Evolutionary conservation across 2,329 filamentous ascomycete genomes (phyloP).

Genomic region (Mycosphaerella arachidis): DNA sequence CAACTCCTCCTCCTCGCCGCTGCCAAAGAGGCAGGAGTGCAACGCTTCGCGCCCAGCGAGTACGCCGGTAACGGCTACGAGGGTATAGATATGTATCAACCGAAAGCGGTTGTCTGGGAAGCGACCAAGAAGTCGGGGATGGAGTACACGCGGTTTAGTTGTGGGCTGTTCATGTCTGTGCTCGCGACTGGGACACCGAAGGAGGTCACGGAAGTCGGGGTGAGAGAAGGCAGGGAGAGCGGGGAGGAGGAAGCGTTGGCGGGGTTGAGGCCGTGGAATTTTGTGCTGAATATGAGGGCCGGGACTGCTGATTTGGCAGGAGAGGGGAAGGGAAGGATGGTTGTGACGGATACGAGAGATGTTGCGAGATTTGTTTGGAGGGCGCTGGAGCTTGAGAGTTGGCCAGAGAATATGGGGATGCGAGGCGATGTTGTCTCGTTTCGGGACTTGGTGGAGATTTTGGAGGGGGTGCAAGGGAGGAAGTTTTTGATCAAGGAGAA

Average conservation of each 20-base stretch:
- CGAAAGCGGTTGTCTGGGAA: constrained; percentile 26
- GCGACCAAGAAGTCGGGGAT: constrained; percentile 20
- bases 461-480: constrained; percentile 27
- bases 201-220: constrained; percentile 18
- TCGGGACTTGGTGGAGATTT: constrained; percentile 23
- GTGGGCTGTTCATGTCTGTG: constrained; percentile 29
- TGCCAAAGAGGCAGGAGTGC: constrained; percentile 55
- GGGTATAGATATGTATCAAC: constrained; percentile 24
- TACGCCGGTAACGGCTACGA: constrained; percentile 37
- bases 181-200: constrained; percentile 30
- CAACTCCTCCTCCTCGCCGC: constrained; percentile 54
- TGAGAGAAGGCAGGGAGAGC: constrained; percentile 16
- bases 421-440: constrained; percentile 25
- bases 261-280: constrained; percentile 36
- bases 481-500: constrained; percentile 28
- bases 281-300: constrained; percentile 44
- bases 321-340: constrained; percentile 41
- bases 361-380: constrained; percentile 46
- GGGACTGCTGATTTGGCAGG: constrained; percentile 48
- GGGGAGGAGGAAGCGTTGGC: constrained; percentile 31
- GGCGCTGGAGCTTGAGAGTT: constrained; percentile 40
- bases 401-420: constrained; percentile 43
- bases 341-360: constrained; percentile 49
- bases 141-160: constrained; percentile 27
- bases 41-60: constrained; percentile 58